Evolutionary conservation across 331 rosid species (phyloP), one percentile per base, ranked within the genome.

Genomic region (Cydonia oblonga): DNA sequence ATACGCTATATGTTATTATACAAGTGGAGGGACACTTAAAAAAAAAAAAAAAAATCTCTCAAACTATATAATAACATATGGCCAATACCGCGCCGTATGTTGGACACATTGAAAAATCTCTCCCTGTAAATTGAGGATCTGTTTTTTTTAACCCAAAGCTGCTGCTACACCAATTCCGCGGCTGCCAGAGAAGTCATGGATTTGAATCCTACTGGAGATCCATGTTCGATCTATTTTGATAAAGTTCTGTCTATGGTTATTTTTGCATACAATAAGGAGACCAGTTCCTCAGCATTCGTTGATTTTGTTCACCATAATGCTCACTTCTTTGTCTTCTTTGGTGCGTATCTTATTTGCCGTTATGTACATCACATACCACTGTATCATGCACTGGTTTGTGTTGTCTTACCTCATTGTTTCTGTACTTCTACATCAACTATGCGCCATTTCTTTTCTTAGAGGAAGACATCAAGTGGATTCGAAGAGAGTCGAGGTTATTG

Each of bases 391-490:
- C 33, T 56, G 7, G 14, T 70, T 2, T 56, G 33, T 23, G 33
- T 11, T 22, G 19, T 1, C 52, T 70, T 2, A 8, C 28, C 53
- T 16, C 19, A 14, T 1, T 26, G 22, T 14, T 14, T 15, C 32
- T 54, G 19, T 54, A 29, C n/a, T 28, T 54, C 18, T 54, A 19
- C 42, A 19, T 54, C 18, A 30, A 54, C 23, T 15, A 30, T 28
- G 11, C 26, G 6, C 9, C 13, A 0, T 2, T 3, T 0, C 57
- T 75, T 30, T 42, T 30, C 12, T 16, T 26, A 63, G 16, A 62
- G 4, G 33, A 64, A 54, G 66, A 29, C 44, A 60, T 74, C 63
- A 42, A 73, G 53, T 65, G 82, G 84, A 60, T 79, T 52, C 1
- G 15, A 56, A 56, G 61, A 30, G 53, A 73, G 49, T 38, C 13